Evolutionary conservation across 257 asterid species (phyloP).

Genomic region (Forsythia viridissima): DNA sequence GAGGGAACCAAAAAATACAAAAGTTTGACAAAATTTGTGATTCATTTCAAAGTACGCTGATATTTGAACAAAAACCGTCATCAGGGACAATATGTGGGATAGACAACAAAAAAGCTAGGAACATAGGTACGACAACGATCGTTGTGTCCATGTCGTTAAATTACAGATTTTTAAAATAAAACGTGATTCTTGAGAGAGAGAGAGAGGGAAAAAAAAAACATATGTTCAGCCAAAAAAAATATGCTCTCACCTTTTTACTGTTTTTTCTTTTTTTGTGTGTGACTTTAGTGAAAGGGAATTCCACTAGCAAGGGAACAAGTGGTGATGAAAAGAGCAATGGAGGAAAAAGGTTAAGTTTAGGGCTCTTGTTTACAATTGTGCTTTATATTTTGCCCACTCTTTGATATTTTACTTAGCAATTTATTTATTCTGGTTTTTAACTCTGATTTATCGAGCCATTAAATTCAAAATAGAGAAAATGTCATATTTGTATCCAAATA

Average conservation of each 20-base stretch:
- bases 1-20: no score
- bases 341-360: conserved; percentile 25
- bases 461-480: neutral
- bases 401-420: conserved; percentile 2
- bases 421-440: neutral
- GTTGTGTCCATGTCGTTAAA: no score
- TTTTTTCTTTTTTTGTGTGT: neutral
- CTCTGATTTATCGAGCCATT: neutral
- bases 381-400: conserved; percentile 26
- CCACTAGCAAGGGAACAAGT: conserved; percentile 30
- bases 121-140: no score
- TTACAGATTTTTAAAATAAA: no score
- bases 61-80: no score
- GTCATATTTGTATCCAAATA: neutral
- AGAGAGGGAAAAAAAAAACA: no score
- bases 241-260: neutral
- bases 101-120: no score
- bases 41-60: no score
- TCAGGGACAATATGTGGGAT: no score
- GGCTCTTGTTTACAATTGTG: conserved; percentile 27
- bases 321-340: conserved; percentile 38
- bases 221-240: no score
- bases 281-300: conserved; percentile 23
- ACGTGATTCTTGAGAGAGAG: no score
- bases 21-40: no score